These are phyloP conservation scores for Boletus edulis DNA, from an alignment of 768 basidiomycete species.

Conservation along the genomic window DNA sequence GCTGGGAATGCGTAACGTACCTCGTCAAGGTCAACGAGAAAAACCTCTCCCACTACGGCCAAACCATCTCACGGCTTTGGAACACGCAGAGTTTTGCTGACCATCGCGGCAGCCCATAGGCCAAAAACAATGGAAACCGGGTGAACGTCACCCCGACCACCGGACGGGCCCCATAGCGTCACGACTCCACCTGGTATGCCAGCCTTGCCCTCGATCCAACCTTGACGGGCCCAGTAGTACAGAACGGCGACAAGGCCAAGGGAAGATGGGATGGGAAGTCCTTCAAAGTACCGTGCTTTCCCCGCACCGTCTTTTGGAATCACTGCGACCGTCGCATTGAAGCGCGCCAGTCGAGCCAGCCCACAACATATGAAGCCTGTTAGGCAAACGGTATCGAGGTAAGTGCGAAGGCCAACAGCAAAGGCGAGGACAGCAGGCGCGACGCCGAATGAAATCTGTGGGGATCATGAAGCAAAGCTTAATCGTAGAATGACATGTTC, in stretches of 20 bases:
- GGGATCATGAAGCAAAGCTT: constrained; percentile 1
- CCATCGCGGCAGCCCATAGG: constrained; percentile 93
- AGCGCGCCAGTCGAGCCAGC: constrained; percentile 93
- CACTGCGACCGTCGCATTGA: constrained; percentile 96
- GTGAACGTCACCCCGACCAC: constrained; percentile 85
- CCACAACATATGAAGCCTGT: constrained; percentile 95
- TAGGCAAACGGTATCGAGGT: constrained; percentile 84
- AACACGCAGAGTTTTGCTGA: constrained; percentile 92
- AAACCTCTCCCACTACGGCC: neutral
- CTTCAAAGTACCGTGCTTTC: constrained; percentile 95
- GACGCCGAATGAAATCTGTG: constrained; percentile 94
- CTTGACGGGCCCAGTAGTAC: constrained; percentile 79
- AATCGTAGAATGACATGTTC: neutral
- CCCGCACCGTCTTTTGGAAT: constrained; percentile 85
- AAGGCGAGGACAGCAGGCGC: constrained; percentile 94
- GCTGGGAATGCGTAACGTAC: constrained; percentile 1
- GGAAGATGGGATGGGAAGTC: constrained; percentile 93
- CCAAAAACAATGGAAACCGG: constrained; percentile 73
- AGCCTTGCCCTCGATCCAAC: constrained; percentile 77
- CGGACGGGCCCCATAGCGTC: constrained; percentile 67
- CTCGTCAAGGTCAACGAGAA: neutral
- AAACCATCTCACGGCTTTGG: constrained; percentile 60
- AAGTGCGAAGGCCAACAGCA: constrained; percentile 85
- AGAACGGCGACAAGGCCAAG: constrained; percentile 76
- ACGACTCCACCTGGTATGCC: constrained; percentile 77